Conservation (phyloP, 129 eudicot species). For the Tagetes patula region DNA sequence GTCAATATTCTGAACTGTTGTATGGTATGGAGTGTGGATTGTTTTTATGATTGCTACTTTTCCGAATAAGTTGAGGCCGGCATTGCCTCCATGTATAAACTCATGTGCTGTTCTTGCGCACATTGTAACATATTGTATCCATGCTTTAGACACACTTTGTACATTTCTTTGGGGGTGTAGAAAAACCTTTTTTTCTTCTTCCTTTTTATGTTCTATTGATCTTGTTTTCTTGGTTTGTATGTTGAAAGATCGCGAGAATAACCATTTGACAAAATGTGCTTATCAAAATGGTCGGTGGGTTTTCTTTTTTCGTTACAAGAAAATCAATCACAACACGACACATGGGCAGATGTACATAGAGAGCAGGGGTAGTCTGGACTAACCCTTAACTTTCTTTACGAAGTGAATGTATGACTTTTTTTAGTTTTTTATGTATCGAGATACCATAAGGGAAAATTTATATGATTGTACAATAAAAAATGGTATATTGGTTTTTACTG, state of each 20-base stretch:
- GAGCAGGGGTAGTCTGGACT: too few relatives aligned
- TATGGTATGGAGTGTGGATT: conserved; percentile 34
- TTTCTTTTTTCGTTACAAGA: not conserved
- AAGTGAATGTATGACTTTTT: too few relatives aligned
- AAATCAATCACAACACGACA: not conserved
- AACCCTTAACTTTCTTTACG: too few relatives aligned
- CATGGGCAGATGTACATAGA: not conserved
- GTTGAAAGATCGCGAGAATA: not conserved
- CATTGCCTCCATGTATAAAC: conserved; percentile 31
- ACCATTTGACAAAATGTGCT: not conserved
- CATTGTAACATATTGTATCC: conserved; percentile 47
- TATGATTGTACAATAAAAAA: too few relatives aligned
- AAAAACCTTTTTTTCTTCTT: not conserved
- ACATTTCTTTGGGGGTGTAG: conserved; percentile 15
- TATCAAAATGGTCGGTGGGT: not conserved
- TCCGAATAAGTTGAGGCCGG: conserved; percentile 28
- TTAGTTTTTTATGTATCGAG: too few relatives aligned
- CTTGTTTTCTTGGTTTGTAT: not conserved
- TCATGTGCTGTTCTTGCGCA: conserved; percentile 31
- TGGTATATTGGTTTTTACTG: too few relatives aligned
- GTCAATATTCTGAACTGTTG: conserved; percentile 13
- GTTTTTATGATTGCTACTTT: conserved; percentile 29
- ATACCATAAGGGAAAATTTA: too few relatives aligned
- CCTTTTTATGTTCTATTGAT: not conserved
- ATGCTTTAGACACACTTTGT: conserved; percentile 23